A percentile compares a stretch with the other conserved stretches of the same genome.
Evolutionary conservation across 75 land plant genomes (phyloP).

Genomic region (Pseudotsuga menziesii): DNA sequence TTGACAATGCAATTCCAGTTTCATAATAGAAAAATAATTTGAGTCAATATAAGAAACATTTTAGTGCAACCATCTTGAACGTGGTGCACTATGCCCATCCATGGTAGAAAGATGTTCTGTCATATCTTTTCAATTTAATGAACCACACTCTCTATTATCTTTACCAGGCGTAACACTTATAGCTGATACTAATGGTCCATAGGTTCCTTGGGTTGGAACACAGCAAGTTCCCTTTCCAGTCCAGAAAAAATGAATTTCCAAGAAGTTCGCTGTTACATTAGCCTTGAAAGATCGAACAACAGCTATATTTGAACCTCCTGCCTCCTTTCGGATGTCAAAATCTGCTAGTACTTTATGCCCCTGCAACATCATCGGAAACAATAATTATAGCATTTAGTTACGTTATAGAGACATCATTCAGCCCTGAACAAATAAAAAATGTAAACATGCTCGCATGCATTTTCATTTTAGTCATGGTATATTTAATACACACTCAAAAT

Average conservation of each 20-base stretch:
- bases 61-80: neutral
- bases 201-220: constrained; percentile 30
- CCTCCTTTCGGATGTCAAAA: constrained; percentile 36
- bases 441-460: constrained; percentile 5
- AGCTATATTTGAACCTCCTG: constrained; percentile 38
- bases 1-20: neutral
- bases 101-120: neutral
- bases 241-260: constrained; percentile 53
- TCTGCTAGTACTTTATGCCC: constrained; percentile 28
- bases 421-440: neutral
- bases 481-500: neutral
- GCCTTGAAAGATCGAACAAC: constrained; percentile 20
- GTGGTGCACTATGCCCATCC: neutral
- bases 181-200: constrained; percentile 59
- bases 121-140: neutral
- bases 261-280: constrained; percentile 29
- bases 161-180: constrained; percentile 43
- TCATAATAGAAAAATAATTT: neutral
- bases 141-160: neutral
- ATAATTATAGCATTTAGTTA: neutral
- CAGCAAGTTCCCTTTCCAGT: constrained; percentile 66
- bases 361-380: constrained; percentile 18
- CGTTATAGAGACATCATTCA: neutral
- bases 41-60: neutral
- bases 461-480: neutral